Base-by-base conservation (phyloP, 768 basidiomycete genomes). In the Pulveroboletus ravenelii region DNA sequence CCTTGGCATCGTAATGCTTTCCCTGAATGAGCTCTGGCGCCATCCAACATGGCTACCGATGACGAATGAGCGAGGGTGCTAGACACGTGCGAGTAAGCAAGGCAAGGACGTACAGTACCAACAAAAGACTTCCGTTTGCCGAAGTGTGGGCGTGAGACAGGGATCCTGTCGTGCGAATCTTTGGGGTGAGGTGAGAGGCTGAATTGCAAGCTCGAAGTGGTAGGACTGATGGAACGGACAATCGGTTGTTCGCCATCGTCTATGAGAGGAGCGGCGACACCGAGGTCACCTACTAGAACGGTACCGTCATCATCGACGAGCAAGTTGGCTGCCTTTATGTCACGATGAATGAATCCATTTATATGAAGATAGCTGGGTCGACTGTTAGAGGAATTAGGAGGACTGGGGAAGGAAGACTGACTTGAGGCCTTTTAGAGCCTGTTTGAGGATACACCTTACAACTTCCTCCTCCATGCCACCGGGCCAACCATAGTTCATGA, bases 391-490 rank as follows among this genome's bases (percentile, higher is more conserved):
- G 44, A 47, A 38, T 17, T 2, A 30, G 32, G 41, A 8, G 12
- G 13, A 4, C 3, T 7, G 10, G 34, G 40, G 36, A 41, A 30
- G 50, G 45, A 53, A 34, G n/a, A 72, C 81, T 56, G 57, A 89
- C 88, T 90, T 86, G 52, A 93, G 75, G n/a, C 94, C 94, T 54
- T 90, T 78, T 5, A 96, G 74, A 0, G 91, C 83, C 65, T 96
- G 94, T 55, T 79, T 84, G 53, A 95, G 74, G 27, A 93, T 86
- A 59, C 88, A 91, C 30, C 84, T 83, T 35, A 89, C 76, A 44
- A 93, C 92, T 32, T 93, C 88, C 59, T 97, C 94, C 47, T 90
- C 84, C 78, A 96, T 83, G 13, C 91, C 93, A n/a, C 84, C 88
- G 0, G 86, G 79, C 84, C 86, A 92, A 5, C 81, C 84, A 55